These are phyloP conservation scores for Mucor saturninus DNA, from an alignment of 371 early-diverging fungal species.

Conservation along the genomic window DNA sequence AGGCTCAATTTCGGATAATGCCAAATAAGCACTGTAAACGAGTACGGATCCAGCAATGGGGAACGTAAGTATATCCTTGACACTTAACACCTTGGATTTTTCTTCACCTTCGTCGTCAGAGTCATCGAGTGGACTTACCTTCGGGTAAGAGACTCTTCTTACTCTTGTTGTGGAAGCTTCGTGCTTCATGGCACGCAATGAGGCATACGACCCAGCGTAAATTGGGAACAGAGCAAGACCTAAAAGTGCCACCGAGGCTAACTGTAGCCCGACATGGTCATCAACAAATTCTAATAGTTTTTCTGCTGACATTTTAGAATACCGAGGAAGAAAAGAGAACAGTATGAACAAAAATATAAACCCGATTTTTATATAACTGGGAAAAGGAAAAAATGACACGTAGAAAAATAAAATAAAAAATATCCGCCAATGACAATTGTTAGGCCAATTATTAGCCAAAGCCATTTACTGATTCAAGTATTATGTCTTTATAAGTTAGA, in stretches of 20 bases:
- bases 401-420: too few relatives aligned
- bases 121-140: conserved; percentile 2
- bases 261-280: conserved; percentile 16
- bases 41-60: conserved; percentile 21
- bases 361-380: neutral
- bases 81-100: conserved; percentile 13
- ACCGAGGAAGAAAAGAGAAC: neutral
- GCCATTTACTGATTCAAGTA: too few relatives aligned
- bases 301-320: neutral
- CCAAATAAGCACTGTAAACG: conserved; percentile 9
- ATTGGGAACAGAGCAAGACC: conserved; percentile 23
- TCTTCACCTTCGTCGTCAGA: conserved; percentile 11
- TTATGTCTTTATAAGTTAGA: too few relatives aligned
- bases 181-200: conserved; percentile 13
- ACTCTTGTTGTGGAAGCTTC: neutral
- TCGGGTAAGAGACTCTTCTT: neutral
- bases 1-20: conserved; percentile 9
- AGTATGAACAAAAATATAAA: neutral
- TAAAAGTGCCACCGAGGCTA: conserved; percentile 24
- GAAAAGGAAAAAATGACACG: too few relatives aligned
- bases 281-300: conserved; percentile 12
- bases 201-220: conserved; percentile 21
- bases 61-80: conserved; percentile 18
- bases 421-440: too few relatives aligned
- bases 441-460: too few relatives aligned